Evolutionary conservation across 202 grass and related monocot genomes (phyloP).

Genomic region (Saccharum hybrid): DNA sequence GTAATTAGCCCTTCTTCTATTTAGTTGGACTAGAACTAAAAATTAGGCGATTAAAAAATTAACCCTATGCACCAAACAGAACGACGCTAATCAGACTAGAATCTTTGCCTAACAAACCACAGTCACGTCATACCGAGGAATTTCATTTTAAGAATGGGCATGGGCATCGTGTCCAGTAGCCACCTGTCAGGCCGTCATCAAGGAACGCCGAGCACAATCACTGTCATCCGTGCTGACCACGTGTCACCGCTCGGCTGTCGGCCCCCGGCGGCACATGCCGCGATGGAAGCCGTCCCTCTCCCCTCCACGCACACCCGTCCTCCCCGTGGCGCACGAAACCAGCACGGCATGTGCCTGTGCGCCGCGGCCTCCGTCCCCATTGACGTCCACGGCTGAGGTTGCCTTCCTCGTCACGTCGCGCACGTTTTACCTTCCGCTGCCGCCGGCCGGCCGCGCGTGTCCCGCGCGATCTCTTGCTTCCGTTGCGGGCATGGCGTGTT

Average conservation of each 20-base stretch:
- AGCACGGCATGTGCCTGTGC: slow-evolving; percentile 39
- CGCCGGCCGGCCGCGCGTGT: not conserved
- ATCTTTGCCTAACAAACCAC: not conserved
- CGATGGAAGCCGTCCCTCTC: not conserved
- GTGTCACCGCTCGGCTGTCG: slow-evolving; percentile 13
- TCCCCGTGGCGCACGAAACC: not conserved
- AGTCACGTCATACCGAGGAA: not conserved
- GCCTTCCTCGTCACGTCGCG: not conserved
- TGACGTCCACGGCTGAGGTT: too few species aligned
- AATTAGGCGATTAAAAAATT: not conserved
- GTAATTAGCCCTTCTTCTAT: too few species aligned
- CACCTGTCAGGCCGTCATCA: not conserved
- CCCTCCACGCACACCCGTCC: not conserved
- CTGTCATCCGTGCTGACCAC: slow-evolving; percentile 1
- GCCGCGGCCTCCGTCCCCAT: not conserved
- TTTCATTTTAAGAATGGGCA: not conserved
- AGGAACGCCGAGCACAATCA: slow-evolving; percentile 15
- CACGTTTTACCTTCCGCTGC: not conserved
- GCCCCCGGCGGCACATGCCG: slow-evolving; percentile 36
- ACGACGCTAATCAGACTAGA: not conserved
- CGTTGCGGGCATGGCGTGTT: slow-evolving; percentile 17
- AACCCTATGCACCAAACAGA: not conserved
- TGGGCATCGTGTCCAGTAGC: not conserved
- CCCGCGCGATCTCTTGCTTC: not conserved
- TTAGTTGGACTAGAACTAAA: not conserved